Evolutionary conservation across 192 early-diverging fungal species (phyloP).

Genomic region (Coemansia sp.): DNA sequence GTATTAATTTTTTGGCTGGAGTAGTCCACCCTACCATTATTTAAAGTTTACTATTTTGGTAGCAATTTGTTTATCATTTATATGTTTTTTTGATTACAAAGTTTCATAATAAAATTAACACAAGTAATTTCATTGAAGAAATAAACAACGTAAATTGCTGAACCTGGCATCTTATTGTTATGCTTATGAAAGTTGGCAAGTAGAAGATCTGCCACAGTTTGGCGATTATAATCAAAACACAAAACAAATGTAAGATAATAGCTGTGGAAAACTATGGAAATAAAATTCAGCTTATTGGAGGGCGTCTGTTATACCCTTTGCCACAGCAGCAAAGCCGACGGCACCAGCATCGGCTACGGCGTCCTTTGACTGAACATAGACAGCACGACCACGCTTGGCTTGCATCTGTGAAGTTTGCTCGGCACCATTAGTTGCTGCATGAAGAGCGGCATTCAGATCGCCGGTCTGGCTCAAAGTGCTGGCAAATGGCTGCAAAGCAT

Average conservation of each 20-base stretch:
- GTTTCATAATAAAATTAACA: too few species aligned
- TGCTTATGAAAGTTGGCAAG: background rate
- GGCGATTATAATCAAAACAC: background rate
- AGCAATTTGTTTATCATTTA: too few species aligned
- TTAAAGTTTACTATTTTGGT: too few species aligned
- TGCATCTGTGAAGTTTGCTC: slow-evolving; percentile 54
- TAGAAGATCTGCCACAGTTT: too few species aligned
- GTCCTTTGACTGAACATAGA: slow-evolving; percentile 57
- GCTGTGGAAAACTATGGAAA: background rate
- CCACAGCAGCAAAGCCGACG: slow-evolving; percentile 55
- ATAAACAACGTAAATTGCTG: background rate
- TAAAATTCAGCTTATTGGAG: slow-evolving; percentile 18
- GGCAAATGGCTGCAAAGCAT: slow-evolving; percentile 66
- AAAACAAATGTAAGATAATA: background rate
- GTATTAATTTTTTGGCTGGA: too few species aligned
- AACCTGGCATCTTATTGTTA: background rate
- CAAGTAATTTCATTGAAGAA: too few species aligned
- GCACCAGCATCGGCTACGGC: slow-evolving; percentile 58
- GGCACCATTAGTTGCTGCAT: slow-evolving; percentile 55
- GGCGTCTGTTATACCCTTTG: slow-evolving; percentile 50
- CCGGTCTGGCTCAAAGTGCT: slow-evolving; percentile 41
- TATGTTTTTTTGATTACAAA: too few species aligned
- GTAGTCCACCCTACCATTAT: too few species aligned
- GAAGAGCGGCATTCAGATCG: slow-evolving; percentile 44
- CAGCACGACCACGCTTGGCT: slow-evolving; percentile 63